A percentile compares a stretch with the other conserved stretches of the same genome.
These are phyloP conservation scores for Juncus inflexus DNA, from an alignment of 176 grass and related monocot species.

Conservation along the genomic window DNA sequence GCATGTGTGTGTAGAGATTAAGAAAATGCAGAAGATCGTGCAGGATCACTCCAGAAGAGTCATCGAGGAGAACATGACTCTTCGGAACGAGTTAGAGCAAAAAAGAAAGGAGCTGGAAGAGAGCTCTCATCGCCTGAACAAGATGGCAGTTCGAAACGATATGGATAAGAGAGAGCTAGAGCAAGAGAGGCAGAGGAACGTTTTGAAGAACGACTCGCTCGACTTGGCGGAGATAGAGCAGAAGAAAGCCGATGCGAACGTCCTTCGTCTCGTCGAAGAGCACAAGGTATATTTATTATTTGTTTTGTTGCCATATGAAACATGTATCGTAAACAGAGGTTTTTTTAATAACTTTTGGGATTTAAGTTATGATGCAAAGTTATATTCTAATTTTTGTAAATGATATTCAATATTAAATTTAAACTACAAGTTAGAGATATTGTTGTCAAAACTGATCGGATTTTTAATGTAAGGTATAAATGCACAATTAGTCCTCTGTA, in stretches of 20 bases:
- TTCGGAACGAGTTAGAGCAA: conserved; percentile 38
- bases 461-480: no score
- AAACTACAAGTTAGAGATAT: no score
- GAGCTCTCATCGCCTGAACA: conserved; percentile 41
- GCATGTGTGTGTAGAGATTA: conserved; percentile 45
- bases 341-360: no score
- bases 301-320: no score
- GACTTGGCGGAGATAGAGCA: conserved; percentile 41
- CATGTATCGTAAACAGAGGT: no score
- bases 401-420: no score
- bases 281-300: conserved; percentile 31
- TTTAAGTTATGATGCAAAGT: no score
- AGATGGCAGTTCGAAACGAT: conserved; percentile 49
- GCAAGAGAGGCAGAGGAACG: conserved; percentile 55
- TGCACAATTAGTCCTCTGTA: no score
- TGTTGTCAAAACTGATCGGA: no score
- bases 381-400: no score
- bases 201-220: conserved; percentile 46
- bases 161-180: conserved; percentile 53
- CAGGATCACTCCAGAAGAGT: conserved; percentile 43
- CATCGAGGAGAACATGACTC: conserved; percentile 50
- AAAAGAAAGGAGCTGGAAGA: conserved; percentile 55
- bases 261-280: conserved; percentile 45
- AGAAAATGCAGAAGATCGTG: conserved; percentile 55
- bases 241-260: conserved; percentile 37